phyloP scores from a whole-genome alignment of 306 rosid species.

The Gynostemma pentaphyllum region DNA sequence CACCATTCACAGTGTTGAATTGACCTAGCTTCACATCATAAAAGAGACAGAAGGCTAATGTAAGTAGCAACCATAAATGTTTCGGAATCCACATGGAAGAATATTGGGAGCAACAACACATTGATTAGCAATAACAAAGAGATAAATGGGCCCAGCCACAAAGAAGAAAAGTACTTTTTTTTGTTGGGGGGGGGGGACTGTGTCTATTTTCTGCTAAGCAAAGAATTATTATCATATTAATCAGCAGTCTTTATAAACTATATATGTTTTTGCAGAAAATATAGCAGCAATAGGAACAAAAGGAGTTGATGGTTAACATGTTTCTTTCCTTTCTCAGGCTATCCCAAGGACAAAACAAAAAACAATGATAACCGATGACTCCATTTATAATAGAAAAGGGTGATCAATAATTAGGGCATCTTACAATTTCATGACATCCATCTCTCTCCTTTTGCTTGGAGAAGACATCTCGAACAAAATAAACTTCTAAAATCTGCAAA shows the following conservation, averaged over 20 bases:
- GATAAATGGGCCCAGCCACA: too few species aligned
- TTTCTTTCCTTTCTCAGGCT: background rate
- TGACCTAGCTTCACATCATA: background rate
- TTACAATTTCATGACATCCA: conserved; percentile 99
- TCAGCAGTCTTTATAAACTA: background rate
- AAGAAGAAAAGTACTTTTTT: too few species aligned
- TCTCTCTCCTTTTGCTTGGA: conserved; percentile 98
- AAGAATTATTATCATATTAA: background rate
- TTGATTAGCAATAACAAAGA: background rate
- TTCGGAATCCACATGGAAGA: background rate
- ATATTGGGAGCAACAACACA: background rate
- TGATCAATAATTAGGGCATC: conserved; percentile 17
- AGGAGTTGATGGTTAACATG: background rate
- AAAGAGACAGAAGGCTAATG: background rate
- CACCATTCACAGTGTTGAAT: background rate
- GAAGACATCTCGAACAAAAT: conserved; percentile 66
- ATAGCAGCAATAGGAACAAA: background rate
- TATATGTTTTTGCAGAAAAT: background rate
- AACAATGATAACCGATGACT: background rate
- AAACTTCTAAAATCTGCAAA: conserved; percentile 38
- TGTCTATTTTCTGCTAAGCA: too few species aligned
- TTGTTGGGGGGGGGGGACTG: too few species aligned
- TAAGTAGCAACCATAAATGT: background rate
- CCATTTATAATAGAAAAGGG: background rate
- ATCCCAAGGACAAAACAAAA: background rate